These are phyloP conservation scores for Pulveroboletus sp. DNA, from an alignment of 768 basidiomycete species.

Conservation along the genomic window DNA sequence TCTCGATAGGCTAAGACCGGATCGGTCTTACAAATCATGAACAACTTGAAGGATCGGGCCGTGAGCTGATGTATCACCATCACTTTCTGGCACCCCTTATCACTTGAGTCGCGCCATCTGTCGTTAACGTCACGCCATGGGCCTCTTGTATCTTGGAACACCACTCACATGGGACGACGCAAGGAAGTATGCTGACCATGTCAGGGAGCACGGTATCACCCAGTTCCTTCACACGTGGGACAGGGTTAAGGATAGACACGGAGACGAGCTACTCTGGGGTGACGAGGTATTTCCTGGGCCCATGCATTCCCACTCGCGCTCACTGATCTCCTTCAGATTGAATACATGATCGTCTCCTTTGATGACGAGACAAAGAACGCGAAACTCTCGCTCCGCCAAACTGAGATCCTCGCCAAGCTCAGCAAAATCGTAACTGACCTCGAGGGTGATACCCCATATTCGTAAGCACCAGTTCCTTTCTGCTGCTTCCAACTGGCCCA, in stretches of 20 bases:
- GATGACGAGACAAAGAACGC: constrained; percentile 77
- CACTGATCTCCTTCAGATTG: constrained; percentile 53
- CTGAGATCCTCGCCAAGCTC: constrained; percentile 85
- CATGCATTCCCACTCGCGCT: constrained; percentile 5
- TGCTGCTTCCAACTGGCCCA: not conserved
- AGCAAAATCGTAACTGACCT: constrained; percentile 65
- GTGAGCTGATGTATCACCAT: too few relatives aligned
- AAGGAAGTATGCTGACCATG: constrained; percentile 82
- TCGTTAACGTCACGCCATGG: constrained; percentile 52
- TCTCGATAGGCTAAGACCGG: too few relatives aligned
- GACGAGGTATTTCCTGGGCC: constrained; percentile 70
- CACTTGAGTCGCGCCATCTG: constrained; percentile 12
- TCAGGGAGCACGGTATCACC: constrained; percentile 86
- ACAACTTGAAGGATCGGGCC: too few relatives aligned
- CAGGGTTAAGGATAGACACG: constrained; percentile 82
- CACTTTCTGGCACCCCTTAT: not conserved
- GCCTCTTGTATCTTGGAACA: constrained; percentile 88
- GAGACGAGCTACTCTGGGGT: constrained; percentile 94
- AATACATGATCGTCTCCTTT: constrained; percentile 92
- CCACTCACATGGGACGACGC: constrained; percentile 90
- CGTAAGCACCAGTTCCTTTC: constrained; percentile 40
- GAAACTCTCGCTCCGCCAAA: constrained; percentile 88
- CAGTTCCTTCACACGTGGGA: constrained; percentile 96
- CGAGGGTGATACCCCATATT: constrained; percentile 43
- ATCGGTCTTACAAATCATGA: constrained; percentile 19